Evolutionary conservation across 2,329 filamentous ascomycete species (phyloP), one percentile per base, ranked within the genome.

Genomic region (Epichloe amarillans): DNA sequence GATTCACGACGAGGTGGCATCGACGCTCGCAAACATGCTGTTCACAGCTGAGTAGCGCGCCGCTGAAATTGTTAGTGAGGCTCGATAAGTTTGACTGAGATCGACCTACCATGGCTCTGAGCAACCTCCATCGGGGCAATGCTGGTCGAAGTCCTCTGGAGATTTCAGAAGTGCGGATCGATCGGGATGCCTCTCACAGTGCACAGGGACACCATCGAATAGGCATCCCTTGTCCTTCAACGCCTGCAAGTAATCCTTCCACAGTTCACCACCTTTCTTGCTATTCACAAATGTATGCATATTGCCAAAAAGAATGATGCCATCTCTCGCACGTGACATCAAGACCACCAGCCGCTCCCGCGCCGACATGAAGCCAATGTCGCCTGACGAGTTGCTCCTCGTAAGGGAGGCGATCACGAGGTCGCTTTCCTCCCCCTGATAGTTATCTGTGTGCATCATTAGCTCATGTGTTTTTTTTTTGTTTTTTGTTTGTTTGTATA

Each of bases 381-480:
- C 80, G 0, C 77, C 75, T 0, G 60, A 59, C 0, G 58, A 52
- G 54, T 89, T 89, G 61, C 83, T 84, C 4, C 86, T 69, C 0
- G 83, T 86, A 11, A 89, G 62, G 0, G 81, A 84, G 0, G 70
- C 77, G 7, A 90, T 75, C 0, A 88, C 80, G 15, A 90, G 83
- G 1, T 88, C 79, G 38, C 78, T 81, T 55, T 90, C 85, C 58
- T 89, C 85, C 85, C 86, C 84, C 61, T 89, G 86, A 52, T 85
- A 90, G 54, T 89, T 89, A 54, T 89, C 84, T 83, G 19, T 2
- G 3, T 0, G 7, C 5, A 3, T 36, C 2, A 19, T 42, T 12
- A 42, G 40, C 21, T 30, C 23, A 26, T 26, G 23, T 26, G 7
- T 1, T 30, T 10, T 30, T 30, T 30, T 3, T 4, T 30, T 4